Evolutionary conservation across 2,329 filamentous ascomycete genomes (phyloP).

Genomic region (Ophiostoma piceae): DNA sequence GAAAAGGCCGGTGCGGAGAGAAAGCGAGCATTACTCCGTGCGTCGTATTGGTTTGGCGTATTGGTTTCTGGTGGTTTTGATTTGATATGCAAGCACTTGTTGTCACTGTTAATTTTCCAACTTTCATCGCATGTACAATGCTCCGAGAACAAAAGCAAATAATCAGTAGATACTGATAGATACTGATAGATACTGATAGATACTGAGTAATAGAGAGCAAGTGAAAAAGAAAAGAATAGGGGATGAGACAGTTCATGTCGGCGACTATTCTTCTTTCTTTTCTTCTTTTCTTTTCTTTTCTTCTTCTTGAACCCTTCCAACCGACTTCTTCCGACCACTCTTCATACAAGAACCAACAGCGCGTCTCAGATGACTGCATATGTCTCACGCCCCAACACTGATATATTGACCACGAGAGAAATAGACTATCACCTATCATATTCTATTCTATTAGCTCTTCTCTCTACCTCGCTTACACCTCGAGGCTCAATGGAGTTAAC

Average conservation of each 20-base stretch:
- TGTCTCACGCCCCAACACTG: neutral
- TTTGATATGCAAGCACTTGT: no score
- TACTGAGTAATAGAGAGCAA: no score
- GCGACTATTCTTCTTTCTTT: neutral
- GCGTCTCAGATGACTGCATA: constrained; percentile 13
- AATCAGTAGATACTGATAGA: no score
- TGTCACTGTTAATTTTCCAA: no score
- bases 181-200: no score
- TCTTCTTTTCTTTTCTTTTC: neutral
- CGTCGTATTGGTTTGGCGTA: neutral
- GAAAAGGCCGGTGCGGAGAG: neutral
- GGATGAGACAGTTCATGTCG: constrained; percentile 5
- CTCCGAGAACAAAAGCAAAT: neutral
- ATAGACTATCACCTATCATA: no score
- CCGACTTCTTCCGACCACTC: constrained; percentile 7
- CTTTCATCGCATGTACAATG: no score
- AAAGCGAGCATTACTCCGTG: constrained; percentile 6
- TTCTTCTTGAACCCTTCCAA: neutral
- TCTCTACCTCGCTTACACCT: neutral
- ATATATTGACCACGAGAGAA: neutral
- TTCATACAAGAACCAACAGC: neutral
- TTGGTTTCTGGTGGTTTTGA: no score
- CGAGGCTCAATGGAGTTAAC: neutral
- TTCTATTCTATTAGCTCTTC: no score
- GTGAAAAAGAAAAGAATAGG: neutral